phyloP scores from a whole-genome alignment of 148 eudicot species.

The Arbutus unedo region DNA sequence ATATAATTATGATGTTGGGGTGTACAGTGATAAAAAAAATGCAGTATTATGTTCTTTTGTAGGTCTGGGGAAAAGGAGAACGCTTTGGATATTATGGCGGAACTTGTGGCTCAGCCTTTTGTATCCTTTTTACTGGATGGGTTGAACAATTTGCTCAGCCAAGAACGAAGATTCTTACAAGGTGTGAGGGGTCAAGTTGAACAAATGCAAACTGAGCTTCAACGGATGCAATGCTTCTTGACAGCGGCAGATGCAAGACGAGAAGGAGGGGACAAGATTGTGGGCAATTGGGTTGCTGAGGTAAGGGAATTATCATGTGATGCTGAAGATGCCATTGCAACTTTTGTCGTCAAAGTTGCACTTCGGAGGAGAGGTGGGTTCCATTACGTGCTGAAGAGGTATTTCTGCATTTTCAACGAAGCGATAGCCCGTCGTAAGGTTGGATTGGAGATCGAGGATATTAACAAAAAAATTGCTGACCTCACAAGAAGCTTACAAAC shows the following conservation, averaged over 20 bases:
- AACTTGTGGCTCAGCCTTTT: constrained; percentile 22
- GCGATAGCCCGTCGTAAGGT: background rate
- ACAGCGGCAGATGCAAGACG: background rate
- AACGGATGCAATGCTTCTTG: background rate
- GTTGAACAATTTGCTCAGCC: background rate
- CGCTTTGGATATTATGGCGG: background rate
- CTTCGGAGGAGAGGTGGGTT: background rate
- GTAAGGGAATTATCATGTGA: background rate
- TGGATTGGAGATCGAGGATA: background rate
- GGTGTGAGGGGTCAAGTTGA: background rate
- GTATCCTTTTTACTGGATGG: constrained; percentile 12
- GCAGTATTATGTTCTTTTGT: too few relatives aligned
- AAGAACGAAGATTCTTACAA: background rate
- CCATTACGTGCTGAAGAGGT: background rate
- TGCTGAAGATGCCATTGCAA: too few relatives aligned
- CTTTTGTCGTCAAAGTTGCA: too few relatives aligned
- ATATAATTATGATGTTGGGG: too few relatives aligned
- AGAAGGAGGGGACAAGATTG: background rate
- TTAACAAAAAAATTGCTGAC: background rate
- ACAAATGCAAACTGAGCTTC: constrained; percentile 8
- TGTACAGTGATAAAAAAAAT: too few relatives aligned
- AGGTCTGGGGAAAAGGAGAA: background rate
- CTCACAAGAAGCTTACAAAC: background rate
- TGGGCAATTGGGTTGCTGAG: constrained; percentile 7
- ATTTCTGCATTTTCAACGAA: background rate